phyloP scores from a whole-genome alignment of 1,284 basidiomycete species.

The Xanthoconium separans region DNA sequence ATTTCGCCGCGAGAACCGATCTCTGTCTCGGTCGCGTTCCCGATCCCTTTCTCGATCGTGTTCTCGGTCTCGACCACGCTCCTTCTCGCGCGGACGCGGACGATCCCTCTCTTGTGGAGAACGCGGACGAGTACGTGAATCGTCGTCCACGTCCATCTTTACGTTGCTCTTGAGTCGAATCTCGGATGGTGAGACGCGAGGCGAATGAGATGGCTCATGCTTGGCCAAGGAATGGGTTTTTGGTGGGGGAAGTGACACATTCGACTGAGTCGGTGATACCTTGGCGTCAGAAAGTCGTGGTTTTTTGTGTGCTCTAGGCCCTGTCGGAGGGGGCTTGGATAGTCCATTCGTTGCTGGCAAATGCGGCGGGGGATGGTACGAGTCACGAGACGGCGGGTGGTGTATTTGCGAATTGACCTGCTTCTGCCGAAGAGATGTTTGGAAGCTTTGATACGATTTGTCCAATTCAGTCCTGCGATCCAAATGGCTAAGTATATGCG shows the following conservation, averaged over 20 bases:
- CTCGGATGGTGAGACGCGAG: slow-evolving; percentile 39
- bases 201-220: slow-evolving; percentile 35
- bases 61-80: slow-evolving; percentile 33
- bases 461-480: slow-evolving; percentile 59
- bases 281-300: slow-evolving; percentile 62
- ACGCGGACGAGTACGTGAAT: slow-evolving; percentile 39
- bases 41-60: slow-evolving; percentile 35
- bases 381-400: slow-evolving; percentile 33
- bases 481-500: slow-evolving; percentile 11
- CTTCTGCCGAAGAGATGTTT: slow-evolving; percentile 43
- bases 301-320: slow-evolving; percentile 74
- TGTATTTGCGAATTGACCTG: slow-evolving; percentile 40
- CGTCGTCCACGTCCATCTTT: slow-evolving; percentile 64
- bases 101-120: slow-evolving; percentile 40
- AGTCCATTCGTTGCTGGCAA: slow-evolving; percentile 28
- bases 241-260: slow-evolving; percentile 33
- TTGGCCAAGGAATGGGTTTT: slow-evolving; percentile 26
- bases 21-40: slow-evolving; percentile 35
- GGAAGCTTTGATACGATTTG: slow-evolving; percentile 63
- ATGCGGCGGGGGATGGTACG: slow-evolving; percentile 31
- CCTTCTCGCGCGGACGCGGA: slow-evolving; percentile 39
- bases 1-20: slow-evolving; percentile 37
- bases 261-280: slow-evolving; percentile 39
- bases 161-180: slow-evolving; percentile 33
- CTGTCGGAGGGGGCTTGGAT: slow-evolving; percentile 66